Evolutionary conservation across 129 eudicot genomes (phyloP).

Genomic region (Pseudognaphalium luteoalbum): DNA sequence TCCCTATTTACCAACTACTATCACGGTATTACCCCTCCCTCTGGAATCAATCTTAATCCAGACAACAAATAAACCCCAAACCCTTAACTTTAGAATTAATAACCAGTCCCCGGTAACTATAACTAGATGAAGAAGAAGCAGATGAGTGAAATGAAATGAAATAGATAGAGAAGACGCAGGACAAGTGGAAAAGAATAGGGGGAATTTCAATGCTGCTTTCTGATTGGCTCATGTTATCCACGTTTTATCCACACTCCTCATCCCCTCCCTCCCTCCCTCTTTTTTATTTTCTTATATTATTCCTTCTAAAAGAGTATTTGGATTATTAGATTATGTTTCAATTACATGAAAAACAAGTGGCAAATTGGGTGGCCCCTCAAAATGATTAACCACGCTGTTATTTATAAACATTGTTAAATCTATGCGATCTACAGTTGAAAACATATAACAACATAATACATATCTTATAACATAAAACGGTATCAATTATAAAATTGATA

Average conservation of each 20-base stretch:
- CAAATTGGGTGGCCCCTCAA: too few species aligned
- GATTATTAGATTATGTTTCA: too few species aligned
- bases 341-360: too few species aligned
- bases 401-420: too few species aligned
- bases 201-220: constrained; percentile 46
- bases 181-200: not conserved
- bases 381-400: too few species aligned
- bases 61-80: not conserved
- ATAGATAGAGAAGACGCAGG: not conserved
- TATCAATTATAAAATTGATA: too few species aligned
- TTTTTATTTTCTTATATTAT: not conserved
- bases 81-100: not conserved
- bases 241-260: constrained; percentile 79
- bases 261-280: not conserved
- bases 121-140: not conserved
- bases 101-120: not conserved
- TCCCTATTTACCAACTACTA: too few species aligned
- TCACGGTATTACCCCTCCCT: too few species aligned
- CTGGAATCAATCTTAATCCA: not conserved
- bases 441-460: too few species aligned
- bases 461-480: too few species aligned
- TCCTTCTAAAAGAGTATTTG: not conserved
- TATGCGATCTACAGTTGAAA: too few species aligned
- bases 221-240: constrained; percentile 61
- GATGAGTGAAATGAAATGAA: not conserved